A percentile compares a stretch with the other conserved stretches of the same genome.
Conservation (phyloP, 192 early-diverging fungal genomes). For the Rhizoclosmatium globosum region DNA sequence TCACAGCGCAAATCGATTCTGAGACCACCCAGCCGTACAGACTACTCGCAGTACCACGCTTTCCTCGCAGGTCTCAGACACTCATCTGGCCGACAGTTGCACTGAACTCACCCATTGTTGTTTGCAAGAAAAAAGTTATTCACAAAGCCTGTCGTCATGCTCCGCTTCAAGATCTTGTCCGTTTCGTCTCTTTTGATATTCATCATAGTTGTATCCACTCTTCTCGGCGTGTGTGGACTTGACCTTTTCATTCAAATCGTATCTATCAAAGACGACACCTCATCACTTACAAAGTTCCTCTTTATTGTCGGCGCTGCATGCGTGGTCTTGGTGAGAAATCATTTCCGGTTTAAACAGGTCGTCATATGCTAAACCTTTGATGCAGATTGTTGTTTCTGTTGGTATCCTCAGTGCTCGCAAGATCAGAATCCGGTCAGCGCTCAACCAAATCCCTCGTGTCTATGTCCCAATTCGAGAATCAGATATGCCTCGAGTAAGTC, state of each 20-base stretch:
- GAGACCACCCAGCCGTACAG: too few relatives aligned
- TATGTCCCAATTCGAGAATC: slow-evolving; percentile 8
- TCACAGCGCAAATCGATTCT: too few relatives aligned
- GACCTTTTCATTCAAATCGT: slow-evolving; percentile 34
- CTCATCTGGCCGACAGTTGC: too few relatives aligned
- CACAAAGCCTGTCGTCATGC: too few relatives aligned
- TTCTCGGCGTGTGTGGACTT: slow-evolving; percentile 31
- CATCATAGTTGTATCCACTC: not conserved
- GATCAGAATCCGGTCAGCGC: not conserved
- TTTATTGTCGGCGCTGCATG: slow-evolving; percentile 9
- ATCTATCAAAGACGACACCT: slow-evolving; percentile 7
- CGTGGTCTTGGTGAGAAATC: not conserved
- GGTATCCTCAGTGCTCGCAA: slow-evolving; percentile 19
- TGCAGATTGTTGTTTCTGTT: slow-evolving; percentile 21
- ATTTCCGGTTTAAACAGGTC: not conserved
- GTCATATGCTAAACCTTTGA: too few relatives aligned
- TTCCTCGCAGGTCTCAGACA: too few relatives aligned
- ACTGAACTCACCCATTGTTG: too few relatives aligned
- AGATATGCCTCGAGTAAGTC: slow-evolving; percentile 17
- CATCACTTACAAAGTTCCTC: slow-evolving; percentile 10
- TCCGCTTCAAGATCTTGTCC: slow-evolving; percentile 13
- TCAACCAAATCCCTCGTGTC: not conserved
- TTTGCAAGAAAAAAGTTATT: too few relatives aligned
- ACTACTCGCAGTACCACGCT: too few relatives aligned
- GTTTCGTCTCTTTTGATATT: slow-evolving; percentile 25